Base-by-base conservation (phyloP, 169 alveolate genomes). In the Miamiensis avidus region DNA sequence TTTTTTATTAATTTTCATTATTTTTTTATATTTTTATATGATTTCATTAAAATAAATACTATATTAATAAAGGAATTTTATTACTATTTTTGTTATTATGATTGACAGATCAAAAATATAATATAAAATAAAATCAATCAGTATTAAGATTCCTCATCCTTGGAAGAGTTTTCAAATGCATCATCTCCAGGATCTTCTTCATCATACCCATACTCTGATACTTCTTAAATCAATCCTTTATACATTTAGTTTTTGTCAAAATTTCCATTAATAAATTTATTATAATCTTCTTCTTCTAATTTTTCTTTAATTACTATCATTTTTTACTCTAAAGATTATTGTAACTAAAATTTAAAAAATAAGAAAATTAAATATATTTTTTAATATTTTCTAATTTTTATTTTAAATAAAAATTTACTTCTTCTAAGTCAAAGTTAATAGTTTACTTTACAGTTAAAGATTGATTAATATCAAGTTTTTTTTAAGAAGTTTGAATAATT, bases 241-340 rank as follows among this genome's bases (percentile, higher is more conserved):
- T 49, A 49, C 69, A 49, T 49, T 49, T 49, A 49, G 20, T 49
- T 49, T 49, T 49, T 49, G 69, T 86, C 90, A 49, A 65, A 76
- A 74, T 74, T 86, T 34, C 85, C 81, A 64, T 34, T 33, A 26
- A 81, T 28, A 30, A 86, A 86, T n/a, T 0, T 0, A 11, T 81
- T 33, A 81, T 30, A 85, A 31, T 76, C 74, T 29, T 85, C 89
- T 64, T 76, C 33, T 31, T 82, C 86, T 27, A 81, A 34, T 34
- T 86, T 75, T 26, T 86, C 86, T 75, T 86, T 34, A 15, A 86
- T 86, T 30, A 34, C 33, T n/a, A 49, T 29, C 74, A 74, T 33
- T 75, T 79, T 86, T 15, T 81, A 34, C 11, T 74, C 82, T 27
- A 86, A 77, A 27, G 72, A 34, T 4, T 65, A 34, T 16, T 69